Evolutionary conservation across 2,329 filamentous ascomycete species (phyloP).

Genomic region (Ilyonectria robusta): DNA sequence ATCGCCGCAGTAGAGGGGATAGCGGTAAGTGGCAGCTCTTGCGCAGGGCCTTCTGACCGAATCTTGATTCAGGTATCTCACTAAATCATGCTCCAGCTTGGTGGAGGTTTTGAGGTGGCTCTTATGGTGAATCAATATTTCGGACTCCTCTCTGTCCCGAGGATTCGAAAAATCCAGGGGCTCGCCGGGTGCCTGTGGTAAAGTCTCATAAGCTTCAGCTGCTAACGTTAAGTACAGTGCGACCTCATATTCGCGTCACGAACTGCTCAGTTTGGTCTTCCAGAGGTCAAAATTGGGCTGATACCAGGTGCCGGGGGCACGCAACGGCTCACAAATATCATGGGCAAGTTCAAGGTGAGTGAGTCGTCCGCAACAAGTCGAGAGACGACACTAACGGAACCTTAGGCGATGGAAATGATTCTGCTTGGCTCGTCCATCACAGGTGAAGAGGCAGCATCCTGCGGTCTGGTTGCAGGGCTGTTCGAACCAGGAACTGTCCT

Average conservation of each 20-base stretch:
- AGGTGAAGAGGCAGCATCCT: too few species aligned
- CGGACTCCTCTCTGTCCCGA: too few species aligned
- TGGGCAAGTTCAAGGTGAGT: conserved; percentile 52
- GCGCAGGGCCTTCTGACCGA: too few species aligned
- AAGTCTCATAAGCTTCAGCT: conserved; percentile 50
- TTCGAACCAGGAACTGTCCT: too few species aligned
- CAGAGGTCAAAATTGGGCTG: conserved; percentile 53
- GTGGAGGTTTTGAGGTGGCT: conserved; percentile 39
- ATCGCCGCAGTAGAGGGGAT: conserved; percentile 58
- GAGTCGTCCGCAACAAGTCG: too few species aligned
- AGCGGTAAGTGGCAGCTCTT: background rate
- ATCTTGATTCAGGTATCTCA: too few species aligned
- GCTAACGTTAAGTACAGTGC: conserved; percentile 40
- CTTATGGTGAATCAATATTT: conserved; percentile 32
- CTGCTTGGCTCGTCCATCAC: too few species aligned
- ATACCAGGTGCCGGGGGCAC: conserved; percentile 54
- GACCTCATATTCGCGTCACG: conserved; percentile 53
- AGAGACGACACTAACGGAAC: too few species aligned
- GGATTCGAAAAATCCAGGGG: too few species aligned
- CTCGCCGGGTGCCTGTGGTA: too few species aligned
- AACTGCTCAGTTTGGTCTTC: conserved; percentile 51
- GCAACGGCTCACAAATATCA: conserved; percentile 49
- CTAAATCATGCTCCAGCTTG: conserved; percentile 18
- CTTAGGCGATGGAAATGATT: too few species aligned
- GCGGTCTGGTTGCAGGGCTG: too few species aligned